A percentile compares a stretch with the other conserved stretches of the same genome.
phyloP scores from a whole-genome alignment of 371 early-diverging fungal genomes.

The Mortierella sp. region DNA sequence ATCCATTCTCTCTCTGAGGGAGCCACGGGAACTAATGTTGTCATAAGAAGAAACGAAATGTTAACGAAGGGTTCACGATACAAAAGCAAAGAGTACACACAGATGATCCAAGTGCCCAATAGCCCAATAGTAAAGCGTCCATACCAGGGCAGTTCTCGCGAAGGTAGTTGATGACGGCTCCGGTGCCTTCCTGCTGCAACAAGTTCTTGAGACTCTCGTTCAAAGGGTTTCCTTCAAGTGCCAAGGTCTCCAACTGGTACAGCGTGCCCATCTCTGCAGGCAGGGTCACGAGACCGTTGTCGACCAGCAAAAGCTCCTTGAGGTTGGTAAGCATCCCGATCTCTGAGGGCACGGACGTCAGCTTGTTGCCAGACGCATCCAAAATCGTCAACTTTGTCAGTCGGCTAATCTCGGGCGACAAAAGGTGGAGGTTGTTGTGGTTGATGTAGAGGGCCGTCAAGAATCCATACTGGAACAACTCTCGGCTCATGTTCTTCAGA shows the following conservation, averaged over 20 bases:
- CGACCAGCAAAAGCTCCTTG: conserved; percentile 91
- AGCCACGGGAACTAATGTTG: conserved; percentile 73
- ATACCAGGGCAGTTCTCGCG: conserved; percentile 92
- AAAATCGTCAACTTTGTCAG: conserved; percentile 76
- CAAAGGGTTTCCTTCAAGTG: conserved; percentile 98
- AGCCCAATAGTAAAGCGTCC: too few species aligned
- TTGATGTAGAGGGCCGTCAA: conserved; percentile 93
- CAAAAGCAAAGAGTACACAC: too few species aligned
- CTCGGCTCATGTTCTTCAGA: conserved; percentile 80
- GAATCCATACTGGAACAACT: conserved; percentile 86
- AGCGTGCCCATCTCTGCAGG: conserved; percentile 96
- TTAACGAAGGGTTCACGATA: too few species aligned
- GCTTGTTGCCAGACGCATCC: conserved; percentile 93
- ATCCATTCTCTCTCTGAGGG: conserved; percentile 97
- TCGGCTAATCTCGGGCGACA: conserved; percentile 81
- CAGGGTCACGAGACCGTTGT: conserved; percentile 91
- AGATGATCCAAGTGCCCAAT: too few species aligned
- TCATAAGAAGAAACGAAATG: conserved; percentile 8
- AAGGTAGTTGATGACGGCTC: conserved; percentile 89
- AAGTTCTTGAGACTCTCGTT: conserved; percentile 86
- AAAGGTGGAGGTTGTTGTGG: conserved; percentile 88
- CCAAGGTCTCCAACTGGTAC: conserved; percentile 93
- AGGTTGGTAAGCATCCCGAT: conserved; percentile 90
- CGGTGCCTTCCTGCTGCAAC: conserved; percentile 90
- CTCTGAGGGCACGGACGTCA: conserved; percentile 91